Percentiles rank a stretch among this genome's conserved stretches.
Conservation (phyloP, 352 stramenopile genomes). For the Elongisporangium prolatum region DNA sequence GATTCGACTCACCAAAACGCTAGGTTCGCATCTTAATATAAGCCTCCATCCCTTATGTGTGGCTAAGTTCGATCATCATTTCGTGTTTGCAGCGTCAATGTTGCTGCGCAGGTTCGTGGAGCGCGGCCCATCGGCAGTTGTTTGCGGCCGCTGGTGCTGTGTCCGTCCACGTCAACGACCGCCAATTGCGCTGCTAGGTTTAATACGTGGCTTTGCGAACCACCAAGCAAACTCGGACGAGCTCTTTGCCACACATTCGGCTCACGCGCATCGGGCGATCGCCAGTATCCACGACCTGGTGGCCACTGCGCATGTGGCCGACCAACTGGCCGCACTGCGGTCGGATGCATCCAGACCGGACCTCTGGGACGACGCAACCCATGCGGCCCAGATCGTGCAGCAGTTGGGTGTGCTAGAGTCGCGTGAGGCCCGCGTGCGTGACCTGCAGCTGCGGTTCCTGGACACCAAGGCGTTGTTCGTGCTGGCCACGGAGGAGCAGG, state of each 20-base stretch:
- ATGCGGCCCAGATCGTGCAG: constrained; percentile 52
- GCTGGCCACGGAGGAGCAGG: constrained; percentile 55
- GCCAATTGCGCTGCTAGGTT: no score
- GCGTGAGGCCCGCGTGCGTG: constrained; percentile 24
- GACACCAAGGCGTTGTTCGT: constrained; percentile 61
- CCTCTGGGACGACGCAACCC: constrained; percentile 61
- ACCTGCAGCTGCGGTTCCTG: constrained; percentile 41
- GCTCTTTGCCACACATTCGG: constrained; percentile 32
- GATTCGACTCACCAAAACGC: constrained; percentile 43
- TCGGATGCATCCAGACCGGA: constrained; percentile 30
- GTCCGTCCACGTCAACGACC: background rate
- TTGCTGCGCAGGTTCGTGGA: background rate
- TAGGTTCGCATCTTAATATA: constrained; percentile 9
- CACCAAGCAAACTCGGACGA: constrained; percentile 14
- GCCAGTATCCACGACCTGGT: constrained; percentile 48
- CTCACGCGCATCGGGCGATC: constrained; percentile 35
- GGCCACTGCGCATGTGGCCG: constrained; percentile 20
- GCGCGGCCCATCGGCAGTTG: background rate
- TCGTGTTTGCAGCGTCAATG: background rate
- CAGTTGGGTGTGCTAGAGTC: constrained; percentile 54
- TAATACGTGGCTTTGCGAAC: constrained; percentile 15
- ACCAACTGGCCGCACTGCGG: constrained; percentile 39
- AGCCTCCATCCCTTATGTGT: background rate
- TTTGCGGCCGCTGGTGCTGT: constrained; percentile 1
- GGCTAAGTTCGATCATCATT: constrained; percentile 1